Percentiles rank a stretch among this genome's conserved stretches.
Evolutionary conservation across 2,329 filamentous ascomycete species (phyloP).

Genomic region (Cercospora sp.): DNA sequence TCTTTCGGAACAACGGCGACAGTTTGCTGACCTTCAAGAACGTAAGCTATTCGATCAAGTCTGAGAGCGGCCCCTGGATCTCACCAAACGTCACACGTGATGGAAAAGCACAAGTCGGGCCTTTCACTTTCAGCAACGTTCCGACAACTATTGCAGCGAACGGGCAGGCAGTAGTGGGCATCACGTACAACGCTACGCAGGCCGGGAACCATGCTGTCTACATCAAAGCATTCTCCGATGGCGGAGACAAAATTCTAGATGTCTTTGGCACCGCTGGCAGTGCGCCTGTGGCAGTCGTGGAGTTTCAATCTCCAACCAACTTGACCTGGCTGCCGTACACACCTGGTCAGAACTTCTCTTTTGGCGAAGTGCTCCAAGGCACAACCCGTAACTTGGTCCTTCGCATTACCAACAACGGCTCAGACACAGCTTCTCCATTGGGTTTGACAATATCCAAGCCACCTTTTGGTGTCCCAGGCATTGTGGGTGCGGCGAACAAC

Average conservation of each 20-base stretch:
- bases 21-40: constrained; percentile 3
- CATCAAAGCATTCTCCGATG: constrained; percentile 1
- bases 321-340: constrained; percentile 8
- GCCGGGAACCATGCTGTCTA: constrained; percentile 15
- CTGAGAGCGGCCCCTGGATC: constrained; percentile 12
- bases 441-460: constrained; percentile 15
- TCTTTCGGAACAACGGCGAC: constrained; percentile 13
- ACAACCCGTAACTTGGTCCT: constrained; percentile 4
- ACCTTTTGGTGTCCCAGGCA: constrained; percentile 12
- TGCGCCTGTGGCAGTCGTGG: constrained; percentile 3
- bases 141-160: constrained; percentile 11
- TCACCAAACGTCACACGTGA: constrained; percentile 12
- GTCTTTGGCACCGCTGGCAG: constrained; percentile 15
- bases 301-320: constrained; percentile 12
- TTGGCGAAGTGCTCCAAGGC: constrained; percentile 11
- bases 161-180: background rate
- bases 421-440: constrained; percentile 11
- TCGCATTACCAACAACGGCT: constrained; percentile 18
- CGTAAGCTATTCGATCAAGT: constrained; percentile 4
- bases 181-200: constrained; percentile 8
- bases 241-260: constrained; percentile 11
- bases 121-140: constrained; percentile 11
- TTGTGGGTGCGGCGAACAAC: constrained; percentile 13
- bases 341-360: constrained; percentile 13
- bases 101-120: constrained; percentile 8